These are phyloP conservation scores for Pseudocercospora eumusae DNA, from an alignment of 2,329 filamentous ascomycete species.

Conservation along the genomic window DNA sequence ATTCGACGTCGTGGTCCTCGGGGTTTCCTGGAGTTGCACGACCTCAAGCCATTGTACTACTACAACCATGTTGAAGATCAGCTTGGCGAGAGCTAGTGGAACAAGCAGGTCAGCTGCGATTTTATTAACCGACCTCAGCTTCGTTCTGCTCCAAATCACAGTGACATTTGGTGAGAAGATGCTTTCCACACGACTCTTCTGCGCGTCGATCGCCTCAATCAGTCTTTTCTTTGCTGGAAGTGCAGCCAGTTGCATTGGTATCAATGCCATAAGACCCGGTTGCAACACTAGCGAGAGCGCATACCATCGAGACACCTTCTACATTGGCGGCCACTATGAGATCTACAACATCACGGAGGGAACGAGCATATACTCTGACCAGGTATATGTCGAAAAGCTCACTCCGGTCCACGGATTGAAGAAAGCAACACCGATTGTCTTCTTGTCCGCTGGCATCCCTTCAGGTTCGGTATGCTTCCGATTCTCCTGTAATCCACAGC, in stretches of 20 bases:
- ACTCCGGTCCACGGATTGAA: not conserved
- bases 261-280: not conserved
- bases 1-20: not conserved
- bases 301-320: not conserved
- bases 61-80: not conserved
- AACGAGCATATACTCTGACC: not conserved
- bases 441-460: not conserved
- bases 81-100: not conserved
- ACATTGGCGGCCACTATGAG: not conserved
- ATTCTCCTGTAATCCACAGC: not conserved
- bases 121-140: not conserved
- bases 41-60: not conserved
- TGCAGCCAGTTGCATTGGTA: not conserved
- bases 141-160: not conserved
- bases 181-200: not conserved
- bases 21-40: not conserved
- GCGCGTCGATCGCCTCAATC: not conserved
- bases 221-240: not conserved
- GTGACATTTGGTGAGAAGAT: not conserved
- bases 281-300: not conserved
- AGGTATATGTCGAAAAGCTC: not conserved
- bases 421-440: not conserved
- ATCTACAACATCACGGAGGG: not conserved
- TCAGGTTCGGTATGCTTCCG: not conserved
- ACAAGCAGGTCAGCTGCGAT: not conserved